Evolutionary conservation across 2,329 filamentous ascomycete genomes (phyloP).

Genomic region (Nothomitra cinnamomea): DNA sequence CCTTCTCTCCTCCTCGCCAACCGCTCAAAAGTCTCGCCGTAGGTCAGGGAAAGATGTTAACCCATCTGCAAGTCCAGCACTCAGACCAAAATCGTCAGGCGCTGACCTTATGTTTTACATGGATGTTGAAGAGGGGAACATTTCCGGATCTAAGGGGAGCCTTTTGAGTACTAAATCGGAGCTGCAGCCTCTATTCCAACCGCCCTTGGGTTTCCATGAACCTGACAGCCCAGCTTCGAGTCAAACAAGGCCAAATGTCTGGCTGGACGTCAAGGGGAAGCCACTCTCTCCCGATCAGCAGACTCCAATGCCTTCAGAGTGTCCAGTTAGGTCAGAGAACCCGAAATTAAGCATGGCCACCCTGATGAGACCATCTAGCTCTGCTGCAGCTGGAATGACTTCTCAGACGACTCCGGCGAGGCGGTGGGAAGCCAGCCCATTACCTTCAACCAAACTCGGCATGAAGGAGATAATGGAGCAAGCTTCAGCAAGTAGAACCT

Average conservation of each 20-base stretch:
- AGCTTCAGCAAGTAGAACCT: slow-evolving; percentile 31
- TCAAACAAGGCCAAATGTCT: slow-evolving; percentile 19
- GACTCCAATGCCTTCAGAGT: neutral
- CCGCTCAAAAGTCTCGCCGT: slow-evolving; percentile 26
- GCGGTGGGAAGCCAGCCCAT: neutral
- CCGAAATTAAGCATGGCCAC: neutral
- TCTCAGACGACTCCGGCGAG: neutral
- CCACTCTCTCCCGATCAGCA: slow-evolving; percentile 12
- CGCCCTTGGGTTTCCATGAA: neutral
- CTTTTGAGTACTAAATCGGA: neutral
- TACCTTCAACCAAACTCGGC: slow-evolving; percentile 39
- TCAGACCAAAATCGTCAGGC: slow-evolving; percentile 50
- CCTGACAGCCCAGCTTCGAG: neutral
- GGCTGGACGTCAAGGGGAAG: slow-evolving; percentile 25
- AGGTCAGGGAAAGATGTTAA: slow-evolving; percentile 25
- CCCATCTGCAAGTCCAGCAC: slow-evolving; percentile 42
- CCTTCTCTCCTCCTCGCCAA: slow-evolving; percentile 34
- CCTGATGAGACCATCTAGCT: neutral
- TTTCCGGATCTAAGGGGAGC: neutral
- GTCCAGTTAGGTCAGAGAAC: neutral
- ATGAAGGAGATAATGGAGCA: slow-evolving; percentile 63
- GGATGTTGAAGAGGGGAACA: slow-evolving; percentile 52
- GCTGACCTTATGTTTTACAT: slow-evolving; percentile 83
- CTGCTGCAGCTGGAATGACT: neutral
- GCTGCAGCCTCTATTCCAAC: neutral